Percentiles rank a stretch among this genome's conserved stretches.
Evolutionary conservation across 139 green algal genomes (phyloP).

Genomic region (Auxenochlorella pyrenoidosa): DNA sequence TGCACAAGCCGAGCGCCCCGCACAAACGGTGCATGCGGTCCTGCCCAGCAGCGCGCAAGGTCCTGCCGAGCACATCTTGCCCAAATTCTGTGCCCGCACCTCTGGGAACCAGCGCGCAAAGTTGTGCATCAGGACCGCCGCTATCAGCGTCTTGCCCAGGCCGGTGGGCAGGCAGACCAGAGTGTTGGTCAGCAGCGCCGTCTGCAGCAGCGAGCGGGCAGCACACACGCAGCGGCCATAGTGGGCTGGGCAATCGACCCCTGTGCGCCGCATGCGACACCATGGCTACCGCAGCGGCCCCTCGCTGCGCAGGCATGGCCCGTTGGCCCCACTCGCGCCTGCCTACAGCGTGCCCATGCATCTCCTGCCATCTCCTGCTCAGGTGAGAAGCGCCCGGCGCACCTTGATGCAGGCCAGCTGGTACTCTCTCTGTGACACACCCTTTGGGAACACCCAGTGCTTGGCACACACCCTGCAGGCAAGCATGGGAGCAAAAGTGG

Average conservation of each 20-base stretch:
- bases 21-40: no score
- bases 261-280: background rate
- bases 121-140: conserved; percentile 96
- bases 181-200: conserved; percentile 89
- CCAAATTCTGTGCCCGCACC: no score
- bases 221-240: background rate
- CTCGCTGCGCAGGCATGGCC: no score
- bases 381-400: no score
- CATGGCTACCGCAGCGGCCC: background rate
- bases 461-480: conserved; percentile 44
- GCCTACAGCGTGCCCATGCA: no score
- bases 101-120: conserved; percentile 93
- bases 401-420: conserved; percentile 72
- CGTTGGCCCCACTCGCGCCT: no score
- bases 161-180: conserved; percentile 96
- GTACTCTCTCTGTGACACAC: conserved; percentile 71
- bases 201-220: background rate
- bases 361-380: no score
- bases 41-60: no score
- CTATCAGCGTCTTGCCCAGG: conserved; percentile 97
- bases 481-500: background rate
- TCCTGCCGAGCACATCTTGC: no score
- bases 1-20: no score
- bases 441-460: conserved; percentile 82
- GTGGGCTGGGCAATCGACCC: background rate